Base-by-base conservation (phyloP, 2,329 filamentous ascomycete species). In the Fusarium acutatum region DNA sequence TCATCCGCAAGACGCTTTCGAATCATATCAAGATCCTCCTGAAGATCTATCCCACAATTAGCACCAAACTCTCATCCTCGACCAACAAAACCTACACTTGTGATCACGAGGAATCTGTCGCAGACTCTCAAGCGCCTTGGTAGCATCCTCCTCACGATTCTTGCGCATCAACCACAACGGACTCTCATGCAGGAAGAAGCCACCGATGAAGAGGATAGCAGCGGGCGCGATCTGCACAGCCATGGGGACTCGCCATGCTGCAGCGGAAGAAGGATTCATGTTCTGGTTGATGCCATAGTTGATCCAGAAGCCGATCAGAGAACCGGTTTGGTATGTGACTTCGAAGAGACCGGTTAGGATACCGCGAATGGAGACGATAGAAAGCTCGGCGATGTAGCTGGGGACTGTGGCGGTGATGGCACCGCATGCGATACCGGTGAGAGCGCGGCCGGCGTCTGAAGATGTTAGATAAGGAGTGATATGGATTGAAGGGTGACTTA, bases 321-420 rank as follows among this genome's bases (percentile, higher is more conserved):
- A 80, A 4, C 88, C 88, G 11, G 87, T 85, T 69, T 90, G 88
- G 68, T 89, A 88, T 1, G 87, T 85, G 14, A 89, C 81, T 67
- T 85, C 83, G 73, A 84, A 88, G 34, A 88, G 78, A 20, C 88
- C 88, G 12, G 88, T 88, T 7, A 90, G 85, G 32, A 89, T 82
- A 74, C 89, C 89, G 74, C 90, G 86, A 60, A 87, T 89, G 5
- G 86, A 86, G 1, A 89, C 85, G 73, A 89, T 85, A 1, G 90
- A 89, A 60, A 88, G 86, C 77, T 92, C 90, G 15, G 89, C 88
- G 65, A 91, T 89, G 77, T 92, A 92, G 38, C 89, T 86, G 7
- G 90, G 90, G 6, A 92, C 88, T 11, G 87, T 88, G 76, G 88
- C 89, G 14, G 85, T 87, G 76, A 89, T 84, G 44, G 88, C 79